phyloP scores from a whole-genome alignment of 2,329 filamentous ascomycete genomes.

The Cercospora nicotianae region DNA sequence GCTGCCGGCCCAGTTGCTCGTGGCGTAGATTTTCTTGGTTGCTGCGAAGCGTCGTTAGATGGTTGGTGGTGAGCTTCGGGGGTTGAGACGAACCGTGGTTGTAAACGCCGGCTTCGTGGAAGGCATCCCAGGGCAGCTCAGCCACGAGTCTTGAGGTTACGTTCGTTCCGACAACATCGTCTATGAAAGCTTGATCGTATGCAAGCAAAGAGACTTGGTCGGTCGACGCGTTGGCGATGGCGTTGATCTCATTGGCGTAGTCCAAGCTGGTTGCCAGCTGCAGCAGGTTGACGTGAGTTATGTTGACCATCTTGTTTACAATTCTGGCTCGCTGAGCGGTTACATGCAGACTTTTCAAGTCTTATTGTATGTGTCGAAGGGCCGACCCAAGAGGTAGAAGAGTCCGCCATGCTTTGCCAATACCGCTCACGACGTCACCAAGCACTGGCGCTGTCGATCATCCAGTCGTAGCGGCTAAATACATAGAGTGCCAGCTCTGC shows the following conservation, averaged over 20 bases:
- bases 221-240: conserved; percentile 34
- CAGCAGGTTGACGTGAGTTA: conserved; percentile 38
- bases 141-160: conserved; percentile 34
- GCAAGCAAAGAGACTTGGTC: conserved; percentile 34
- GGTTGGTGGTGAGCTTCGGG: not conserved
- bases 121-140: conserved; percentile 33
- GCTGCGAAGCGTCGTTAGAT: conserved; percentile 12
- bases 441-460: conserved; percentile 6
- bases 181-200: conserved; percentile 35
- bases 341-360: not conserved
- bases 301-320: conserved; percentile 36
- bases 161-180: conserved; percentile 37
- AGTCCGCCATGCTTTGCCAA: conserved; percentile 22
- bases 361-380: not conserved
- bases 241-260: conserved; percentile 34
- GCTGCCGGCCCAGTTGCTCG: conserved; percentile 42
- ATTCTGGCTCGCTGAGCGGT: not conserved
- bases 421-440: conserved; percentile 11
- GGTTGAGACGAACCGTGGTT: conserved; percentile 21
- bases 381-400: not conserved
- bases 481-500: not conserved
- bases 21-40: conserved; percentile 46
- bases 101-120: conserved; percentile 45
- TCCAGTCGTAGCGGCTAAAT: conserved; percentile 1
- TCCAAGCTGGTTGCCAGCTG: conserved; percentile 36